A percentile compares a stretch with the other conserved stretches of the same genome.
These are phyloP conservation scores for Musa acuminata DNA, from an alignment of 176 grass and related monocot species.

Conservation along the genomic window DNA sequence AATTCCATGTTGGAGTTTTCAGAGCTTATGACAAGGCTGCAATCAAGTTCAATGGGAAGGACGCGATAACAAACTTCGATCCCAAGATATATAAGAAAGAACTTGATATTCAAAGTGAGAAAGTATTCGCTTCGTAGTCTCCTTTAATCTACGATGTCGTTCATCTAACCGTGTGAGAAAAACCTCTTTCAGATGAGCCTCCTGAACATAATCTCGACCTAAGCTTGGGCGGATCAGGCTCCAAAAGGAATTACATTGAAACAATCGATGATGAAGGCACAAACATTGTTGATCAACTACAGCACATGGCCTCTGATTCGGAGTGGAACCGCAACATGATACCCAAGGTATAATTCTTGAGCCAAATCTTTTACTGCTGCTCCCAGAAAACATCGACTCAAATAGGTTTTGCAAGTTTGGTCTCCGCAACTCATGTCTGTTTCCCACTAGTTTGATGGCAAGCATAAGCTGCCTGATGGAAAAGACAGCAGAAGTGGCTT, in stretches of 20 bases:
- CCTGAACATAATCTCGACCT: conserved; percentile 10
- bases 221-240: not conserved
- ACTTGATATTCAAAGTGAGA: not conserved
- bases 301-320: not conserved
- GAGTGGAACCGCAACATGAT: conserved; percentile 5
- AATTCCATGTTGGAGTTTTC: not conserved
- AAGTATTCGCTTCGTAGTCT: not conserved
- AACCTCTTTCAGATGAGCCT: not conserved
- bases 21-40: conserved; percentile 23
- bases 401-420: not conserved
- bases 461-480: conserved; percentile 8
- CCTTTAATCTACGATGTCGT: not conserved
- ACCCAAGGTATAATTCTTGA: not conserved
- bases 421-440: not conserved
- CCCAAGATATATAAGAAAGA: conserved; percentile 15
- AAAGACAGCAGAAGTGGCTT: not conserved
- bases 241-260: conserved; percentile 5
- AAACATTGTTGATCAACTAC: not conserved
- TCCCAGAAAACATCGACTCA: too few species aligned
- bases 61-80: conserved; percentile 16
- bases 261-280: not conserved
- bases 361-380: not conserved
- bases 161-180: not conserved
- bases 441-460: not conserved
- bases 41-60: conserved; percentile 23